Evolutionary conservation across 768 basidiomycete species (phyloP).

Genomic region (Pleurotus citrinopileatus): DNA sequence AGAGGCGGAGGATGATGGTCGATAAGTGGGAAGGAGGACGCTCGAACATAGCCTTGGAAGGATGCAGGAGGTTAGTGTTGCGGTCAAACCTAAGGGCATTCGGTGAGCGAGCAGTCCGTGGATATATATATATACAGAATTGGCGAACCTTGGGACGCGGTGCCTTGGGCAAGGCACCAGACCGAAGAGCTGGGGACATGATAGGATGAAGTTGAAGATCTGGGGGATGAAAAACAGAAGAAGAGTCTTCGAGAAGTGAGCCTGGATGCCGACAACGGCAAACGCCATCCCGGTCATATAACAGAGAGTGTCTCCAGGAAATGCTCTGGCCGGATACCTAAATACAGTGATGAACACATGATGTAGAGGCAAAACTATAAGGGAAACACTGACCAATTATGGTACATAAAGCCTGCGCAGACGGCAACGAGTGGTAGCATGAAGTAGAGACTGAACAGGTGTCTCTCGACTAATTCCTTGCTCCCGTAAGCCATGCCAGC

Average conservation of each 20-base stretch:
- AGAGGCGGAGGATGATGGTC: conserved; percentile 49
- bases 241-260: conserved; percentile 95
- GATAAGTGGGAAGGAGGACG: conserved; percentile 55
- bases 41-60: conserved; percentile 65
- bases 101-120: conserved; percentile 10
- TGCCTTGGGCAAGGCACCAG: conserved; percentile 93
- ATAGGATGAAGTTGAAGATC: conserved; percentile 95
- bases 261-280: conserved; percentile 95
- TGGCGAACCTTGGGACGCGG: conserved; percentile 78
- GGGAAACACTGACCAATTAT: conserved; percentile 93
- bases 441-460: conserved; percentile 95
- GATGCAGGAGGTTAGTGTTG: conserved; percentile 72
- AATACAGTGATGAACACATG: conserved; percentile 6
- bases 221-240: conserved; percentile 97
- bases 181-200: conserved; percentile 92
- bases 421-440: conserved; percentile 95
- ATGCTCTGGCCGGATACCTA: conserved; percentile 95
- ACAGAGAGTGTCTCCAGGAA: conserved; percentile 96
- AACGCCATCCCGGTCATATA: conserved; percentile 99
- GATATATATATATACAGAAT: not conserved
- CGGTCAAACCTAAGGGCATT: conserved; percentile 64
- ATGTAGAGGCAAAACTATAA: not conserved
- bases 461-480: conserved; percentile 83
- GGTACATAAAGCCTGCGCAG: conserved; percentile 86
- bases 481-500: conserved; percentile 88